phyloP scores from a whole-genome alignment of 805 yeast species.

The Candida orba region DNA sequence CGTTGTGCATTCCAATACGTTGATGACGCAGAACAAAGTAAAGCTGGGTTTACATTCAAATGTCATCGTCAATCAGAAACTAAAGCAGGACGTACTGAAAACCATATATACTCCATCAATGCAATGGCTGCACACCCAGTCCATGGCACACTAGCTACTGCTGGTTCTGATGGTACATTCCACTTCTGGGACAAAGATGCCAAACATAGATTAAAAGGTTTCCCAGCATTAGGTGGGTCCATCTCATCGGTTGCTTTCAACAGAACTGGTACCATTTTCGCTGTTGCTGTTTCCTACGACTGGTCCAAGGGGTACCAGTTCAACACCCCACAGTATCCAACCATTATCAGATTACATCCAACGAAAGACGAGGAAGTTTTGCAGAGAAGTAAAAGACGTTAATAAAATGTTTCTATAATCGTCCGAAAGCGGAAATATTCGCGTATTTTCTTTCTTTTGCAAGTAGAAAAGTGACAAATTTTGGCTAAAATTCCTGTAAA shows the following conservation, averaged over 20 bases:
- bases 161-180: constrained; percentile 91
- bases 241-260: constrained; percentile 78
- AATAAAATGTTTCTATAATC: background rate
- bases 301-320: constrained; percentile 89
- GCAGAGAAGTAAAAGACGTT: constrained; percentile 32
- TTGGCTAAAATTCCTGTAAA: too few relatives aligned
- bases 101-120: constrained; percentile 71
- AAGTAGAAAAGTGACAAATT: background rate
- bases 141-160: constrained; percentile 87
- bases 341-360: constrained; percentile 73
- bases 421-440: background rate
- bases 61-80: constrained; percentile 78
- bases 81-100: constrained; percentile 45
- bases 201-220: constrained; percentile 76
- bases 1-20: constrained; percentile 92
- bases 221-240: constrained; percentile 59
- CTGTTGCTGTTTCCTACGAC: constrained; percentile 89
- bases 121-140: constrained; percentile 81
- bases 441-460: background rate
- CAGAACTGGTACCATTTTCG: constrained; percentile 74
- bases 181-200: constrained; percentile 96
- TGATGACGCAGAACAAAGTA: constrained; percentile 69
- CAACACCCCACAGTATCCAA: constrained; percentile 70
- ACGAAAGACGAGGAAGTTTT: constrained; percentile 82
- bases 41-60: constrained; percentile 79